Evolutionary conservation across 441 rosid species (phyloP).

Genomic region (Erysimum cheiri): DNA sequence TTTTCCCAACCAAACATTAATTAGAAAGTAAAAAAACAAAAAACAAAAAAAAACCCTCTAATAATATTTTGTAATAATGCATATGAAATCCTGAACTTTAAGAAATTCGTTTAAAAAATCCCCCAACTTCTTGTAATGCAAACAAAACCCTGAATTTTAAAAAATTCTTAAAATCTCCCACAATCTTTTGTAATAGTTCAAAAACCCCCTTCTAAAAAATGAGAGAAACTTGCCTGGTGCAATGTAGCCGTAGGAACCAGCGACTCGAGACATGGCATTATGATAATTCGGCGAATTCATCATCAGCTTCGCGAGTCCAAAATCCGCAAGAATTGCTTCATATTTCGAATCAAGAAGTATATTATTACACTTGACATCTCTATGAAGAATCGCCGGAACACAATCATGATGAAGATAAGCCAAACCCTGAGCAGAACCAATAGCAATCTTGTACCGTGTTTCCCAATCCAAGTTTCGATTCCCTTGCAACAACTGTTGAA

Average conservation of each 20-base stretch:
- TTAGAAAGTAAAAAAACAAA: no score
- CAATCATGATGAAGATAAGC: constrained; percentile 96
- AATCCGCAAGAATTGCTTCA: constrained; percentile 89
- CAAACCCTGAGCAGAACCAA: constrained; percentile 91
- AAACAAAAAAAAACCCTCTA: no score
- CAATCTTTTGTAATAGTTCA: not conserved
- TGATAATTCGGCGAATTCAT: constrained; percentile 80
- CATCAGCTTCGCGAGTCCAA: constrained; percentile 90
- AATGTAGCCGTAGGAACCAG: constrained; percentile 92
- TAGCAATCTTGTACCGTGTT: constrained; percentile 85
- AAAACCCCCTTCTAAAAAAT: not conserved
- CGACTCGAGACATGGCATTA: constrained; percentile 80
- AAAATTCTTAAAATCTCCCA: not conserved
- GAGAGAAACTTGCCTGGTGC: constrained; percentile 75
- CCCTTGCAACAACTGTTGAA: constrained; percentile 71
- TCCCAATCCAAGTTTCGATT: constrained; percentile 87
- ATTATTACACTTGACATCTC: constrained; percentile 92
- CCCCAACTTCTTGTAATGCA: not conserved
- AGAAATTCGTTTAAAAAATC: not conserved
- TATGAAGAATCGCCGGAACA: constrained; percentile 79
- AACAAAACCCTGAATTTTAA: not conserved
- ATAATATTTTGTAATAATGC: not conserved
- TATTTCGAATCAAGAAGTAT: constrained; percentile 82
- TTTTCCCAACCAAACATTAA: no score
- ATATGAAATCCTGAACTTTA: not conserved